A percentile compares a stretch with the other conserved stretches of the same genome.
phyloP scores from a whole-genome alignment of 768 basidiomycete species.

The Phylloporus sp. region DNA sequence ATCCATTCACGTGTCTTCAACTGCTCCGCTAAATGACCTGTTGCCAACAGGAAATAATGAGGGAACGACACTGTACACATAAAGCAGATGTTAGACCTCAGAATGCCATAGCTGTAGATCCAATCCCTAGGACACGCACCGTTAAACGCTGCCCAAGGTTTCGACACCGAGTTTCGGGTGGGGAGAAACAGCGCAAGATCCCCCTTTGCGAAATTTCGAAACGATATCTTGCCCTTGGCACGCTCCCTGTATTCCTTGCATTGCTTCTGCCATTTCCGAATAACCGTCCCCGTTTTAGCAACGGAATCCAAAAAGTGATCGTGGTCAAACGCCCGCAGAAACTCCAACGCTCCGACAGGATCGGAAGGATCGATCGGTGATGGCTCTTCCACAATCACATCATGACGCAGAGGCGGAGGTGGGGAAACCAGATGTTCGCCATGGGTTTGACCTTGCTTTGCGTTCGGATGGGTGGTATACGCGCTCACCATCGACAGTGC shows the following conservation, averaged over 20 bases:
- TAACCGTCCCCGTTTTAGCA: constrained; percentile 74
- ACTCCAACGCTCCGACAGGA: constrained; percentile 61
- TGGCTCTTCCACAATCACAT: constrained; percentile 54
- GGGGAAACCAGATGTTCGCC: constrained; percentile 33
- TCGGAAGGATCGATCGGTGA: constrained; percentile 77
- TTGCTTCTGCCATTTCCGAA: constrained; percentile 96
- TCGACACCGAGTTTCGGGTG: constrained; percentile 87
- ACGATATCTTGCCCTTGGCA: constrained; percentile 95
- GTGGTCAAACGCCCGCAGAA: constrained; percentile 71
- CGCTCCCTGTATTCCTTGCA: constrained; percentile 94
- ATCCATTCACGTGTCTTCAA: constrained; percentile 92
- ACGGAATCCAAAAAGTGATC: constrained; percentile 83
- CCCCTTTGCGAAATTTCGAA: constrained; percentile 91
- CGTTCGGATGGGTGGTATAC: constrained; percentile 48
- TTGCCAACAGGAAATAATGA: constrained; percentile 93
- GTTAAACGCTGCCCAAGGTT: constrained; percentile 99
- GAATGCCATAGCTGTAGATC: neutral
- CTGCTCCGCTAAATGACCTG: constrained; percentile 81
- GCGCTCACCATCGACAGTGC: constrained; percentile 59
- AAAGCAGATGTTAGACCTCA: neutral
- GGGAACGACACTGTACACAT: constrained; percentile 77
- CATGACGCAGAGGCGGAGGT: constrained; percentile 43
- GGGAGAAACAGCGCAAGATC: constrained; percentile 95
- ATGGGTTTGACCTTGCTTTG: constrained; percentile 38
- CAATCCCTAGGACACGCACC: constrained; percentile 49